A percentile compares a stretch with the other conserved stretches of the same genome.
Conservation (phyloP, 306 rosid species). For the Lotus japonicus region DNA sequence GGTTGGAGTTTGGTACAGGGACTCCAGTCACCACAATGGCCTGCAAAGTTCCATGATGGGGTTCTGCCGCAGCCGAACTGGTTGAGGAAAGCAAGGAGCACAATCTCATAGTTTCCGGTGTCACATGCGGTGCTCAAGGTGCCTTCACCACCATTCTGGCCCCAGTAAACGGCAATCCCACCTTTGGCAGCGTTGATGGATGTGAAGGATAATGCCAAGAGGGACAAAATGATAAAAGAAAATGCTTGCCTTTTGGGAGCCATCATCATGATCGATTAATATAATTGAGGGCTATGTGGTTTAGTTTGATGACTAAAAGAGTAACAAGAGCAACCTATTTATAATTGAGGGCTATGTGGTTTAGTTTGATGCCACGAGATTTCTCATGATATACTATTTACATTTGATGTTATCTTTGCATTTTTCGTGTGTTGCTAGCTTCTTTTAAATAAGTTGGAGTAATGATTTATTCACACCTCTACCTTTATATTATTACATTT, state of each 20-base stretch:
- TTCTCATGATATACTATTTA: too few species aligned
- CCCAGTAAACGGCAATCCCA: conserved; percentile 44
- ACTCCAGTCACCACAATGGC: background rate
- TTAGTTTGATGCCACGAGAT: too few species aligned
- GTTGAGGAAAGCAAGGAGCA: background rate
- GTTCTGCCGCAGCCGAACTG: background rate
- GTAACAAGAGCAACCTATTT: background rate
- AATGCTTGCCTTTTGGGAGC: background rate
- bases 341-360: background rate
- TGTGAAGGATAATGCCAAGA: background rate
- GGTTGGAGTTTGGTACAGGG: background rate
- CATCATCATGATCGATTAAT: background rate
- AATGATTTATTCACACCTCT: too few species aligned
- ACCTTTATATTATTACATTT: too few species aligned
- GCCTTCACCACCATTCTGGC: conserved; percentile 30
- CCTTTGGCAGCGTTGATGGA: background rate
- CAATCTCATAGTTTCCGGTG: background rate
- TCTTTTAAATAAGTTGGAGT: too few species aligned
- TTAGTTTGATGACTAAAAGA: background rate
- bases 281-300: too few species aligned
- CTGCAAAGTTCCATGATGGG: background rate
- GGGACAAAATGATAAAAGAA: background rate
- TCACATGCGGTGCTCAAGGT: background rate
- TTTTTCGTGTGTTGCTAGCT: too few species aligned
- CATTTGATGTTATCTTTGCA: too few species aligned